Base-by-base conservation (phyloP, 495 filamentous ascomycete species). In the Copromyces sp. region DNA sequence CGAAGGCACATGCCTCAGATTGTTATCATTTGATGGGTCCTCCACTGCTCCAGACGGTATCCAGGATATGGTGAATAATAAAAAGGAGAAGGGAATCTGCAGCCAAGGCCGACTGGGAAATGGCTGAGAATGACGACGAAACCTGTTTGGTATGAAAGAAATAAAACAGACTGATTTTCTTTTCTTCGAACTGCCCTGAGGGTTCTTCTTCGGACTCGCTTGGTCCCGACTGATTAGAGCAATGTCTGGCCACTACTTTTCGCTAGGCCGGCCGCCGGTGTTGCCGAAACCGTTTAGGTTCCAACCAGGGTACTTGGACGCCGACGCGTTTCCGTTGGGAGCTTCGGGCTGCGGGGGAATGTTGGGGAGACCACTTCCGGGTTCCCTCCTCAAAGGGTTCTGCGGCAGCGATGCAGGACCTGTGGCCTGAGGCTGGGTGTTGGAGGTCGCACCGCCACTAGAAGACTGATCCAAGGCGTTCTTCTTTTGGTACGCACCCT, bases 251-350 rank as follows among this genome's bases (percentile, higher is more conserved):
- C 41, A 24, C 71, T 73, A 74, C 70, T 78, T 73, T 39, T 81
- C 79, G 59, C 61, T 74, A 44, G 79, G 70, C 59, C 73, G 73
- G 37, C 78, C 74, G 39, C 79, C 80, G 14, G 79, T 81, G 39
- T 79, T 81, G 1, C 79, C 79, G 53, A 78, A 82, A 12, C 80
- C 80, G 39, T 75, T 75, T 35, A 82, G 37, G 39, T 82, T 80
- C 80, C 80, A 82, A 9, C 78, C 80, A 14, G 77, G 53, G 59
- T 82, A 82, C 38, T 80, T 76, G 9, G 72, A 37, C 0, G 29
- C 53, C 12, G 53, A 17, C 12, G 68, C 38, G 39, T 68, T 38
- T 40, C 69, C 68, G 53, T 71, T 59, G 35, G 76, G 69, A 1
- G 73, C 39, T 39, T 73, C 70, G 7, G 72, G 70, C 2, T 76